phyloP scores from a whole-genome alignment of 345 rosid genomes.

The Hirschfeldia incana region DNA sequence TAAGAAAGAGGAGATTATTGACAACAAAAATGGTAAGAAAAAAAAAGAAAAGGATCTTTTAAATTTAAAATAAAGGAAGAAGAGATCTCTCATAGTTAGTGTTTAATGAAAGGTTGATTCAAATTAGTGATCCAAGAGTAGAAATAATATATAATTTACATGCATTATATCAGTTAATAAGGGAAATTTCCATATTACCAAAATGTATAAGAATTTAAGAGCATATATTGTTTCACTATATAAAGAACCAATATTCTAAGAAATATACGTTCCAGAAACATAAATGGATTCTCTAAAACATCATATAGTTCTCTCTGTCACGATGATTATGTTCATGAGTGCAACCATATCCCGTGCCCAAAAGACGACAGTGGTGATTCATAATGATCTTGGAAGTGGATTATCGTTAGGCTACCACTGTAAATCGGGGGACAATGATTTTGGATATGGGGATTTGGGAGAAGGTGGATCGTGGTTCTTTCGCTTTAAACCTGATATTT shows the following conservation, averaged over 20 bases:
- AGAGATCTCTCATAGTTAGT: neutral
- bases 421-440: conserved; percentile 5
- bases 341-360: neutral
- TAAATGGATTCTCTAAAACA: neutral
- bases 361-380: neutral
- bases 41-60: neutral
- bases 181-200: neutral
- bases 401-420: conserved; percentile 1
- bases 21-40: neutral
- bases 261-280: neutral
- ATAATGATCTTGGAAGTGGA: conserved; percentile 4
- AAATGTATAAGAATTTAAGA: neutral
- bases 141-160: neutral
- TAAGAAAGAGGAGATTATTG: neutral
- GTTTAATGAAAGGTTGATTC: neutral
- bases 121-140: neutral
- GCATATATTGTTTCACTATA: neutral
- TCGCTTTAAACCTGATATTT: neutral
- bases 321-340: neutral
- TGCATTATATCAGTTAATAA: neutral
- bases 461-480: conserved; percentile 1
- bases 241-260: neutral
- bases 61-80: neutral
- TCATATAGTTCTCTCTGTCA: neutral
- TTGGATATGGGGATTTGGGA: neutral